Evolutionary conservation across 257 asterid genomes (phyloP), one percentile per base, ranked within the genome.

Genomic region (Mentha longifolia): DNA sequence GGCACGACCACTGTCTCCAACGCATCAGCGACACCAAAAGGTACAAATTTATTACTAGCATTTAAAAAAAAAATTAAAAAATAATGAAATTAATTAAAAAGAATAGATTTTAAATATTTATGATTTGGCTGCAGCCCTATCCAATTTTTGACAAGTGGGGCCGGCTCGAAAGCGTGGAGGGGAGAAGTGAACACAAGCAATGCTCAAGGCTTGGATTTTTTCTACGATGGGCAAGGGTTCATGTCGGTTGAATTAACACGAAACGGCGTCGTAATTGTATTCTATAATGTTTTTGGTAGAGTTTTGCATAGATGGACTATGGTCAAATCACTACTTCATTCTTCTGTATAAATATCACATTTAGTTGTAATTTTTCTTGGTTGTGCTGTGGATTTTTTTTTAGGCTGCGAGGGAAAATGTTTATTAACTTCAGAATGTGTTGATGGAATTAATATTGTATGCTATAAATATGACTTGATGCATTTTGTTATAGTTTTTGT

Each of bases 131-230:
- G 68, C 80, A 94, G 99, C 76, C 85, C 87, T 0, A 84, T 94
- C 6, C 97, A 89, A 54, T 94, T 89, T 67, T 43, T 91, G 68
- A 94, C 97, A 0, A 94, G 99, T 43, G 97, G 97, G 59, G 97
- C 90, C 0, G 99, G 97, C 2, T 94, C 97, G 14, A 94, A 91
- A 84, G 95, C 99, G 1, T 94, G 99, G 99, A 91, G 96, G 59
- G 95, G 97, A 42, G 97, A 91, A 59, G 73, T 87, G 7, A 81
- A 81, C 64, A 71, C 62, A 17, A 17, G 74, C 7, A 82, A 85
- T 35, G 70, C 51, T 1, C 72, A 79, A 9, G 85, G 59, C 0
- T 12, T 94, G 31, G 60, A 84, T 8, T 94, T 86, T 68, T 90
- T 85, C 77, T 86, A 92, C 11, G 96, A 90, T 61, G 98, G 98